A percentile compares a stretch with the other conserved stretches of the same genome.
Evolutionary conservation across 306 rosid species (phyloP).

Genomic region (Vicia sativa): DNA sequence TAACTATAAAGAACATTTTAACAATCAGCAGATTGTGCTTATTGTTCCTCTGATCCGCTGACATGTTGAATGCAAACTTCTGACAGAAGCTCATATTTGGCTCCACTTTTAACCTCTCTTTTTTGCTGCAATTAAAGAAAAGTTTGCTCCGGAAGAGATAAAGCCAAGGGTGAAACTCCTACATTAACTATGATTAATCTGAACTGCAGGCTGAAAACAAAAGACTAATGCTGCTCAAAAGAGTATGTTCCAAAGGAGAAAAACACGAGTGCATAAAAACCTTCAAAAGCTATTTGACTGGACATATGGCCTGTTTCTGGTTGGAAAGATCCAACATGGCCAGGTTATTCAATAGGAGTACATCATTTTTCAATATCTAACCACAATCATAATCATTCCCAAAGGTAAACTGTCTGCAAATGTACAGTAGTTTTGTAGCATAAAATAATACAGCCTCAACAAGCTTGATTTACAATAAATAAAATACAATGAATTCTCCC

Average conservation of each 20-base stretch:
- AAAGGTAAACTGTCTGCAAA: neutral
- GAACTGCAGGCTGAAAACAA: neutral
- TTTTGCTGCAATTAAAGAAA: no score
- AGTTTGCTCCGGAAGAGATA: neutral
- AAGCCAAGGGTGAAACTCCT: neutral
- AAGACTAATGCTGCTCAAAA: neutral
- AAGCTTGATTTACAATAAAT: slow-evolving; percentile 27
- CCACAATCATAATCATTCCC: neutral
- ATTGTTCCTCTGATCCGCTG: no score
- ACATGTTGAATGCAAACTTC: no score
- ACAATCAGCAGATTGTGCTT: neutral
- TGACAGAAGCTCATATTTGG: no score
- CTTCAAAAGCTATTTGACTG: neutral
- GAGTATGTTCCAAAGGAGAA: neutral
- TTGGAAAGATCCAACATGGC: neutral
- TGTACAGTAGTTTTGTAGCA: slow-evolving; percentile 11
- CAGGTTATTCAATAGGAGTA: neutral
- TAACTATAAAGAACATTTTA: neutral
- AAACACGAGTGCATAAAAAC: neutral
- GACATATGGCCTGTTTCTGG: neutral
- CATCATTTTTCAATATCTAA: neutral
- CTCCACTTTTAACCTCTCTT: no score
- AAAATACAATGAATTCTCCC: slow-evolving; percentile 11
- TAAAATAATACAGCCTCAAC: slow-evolving; percentile 21
- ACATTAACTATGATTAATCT: neutral